phyloP scores from a whole-genome alignment of 768 basidiomycete species.

The Lentinula boryana region DNA sequence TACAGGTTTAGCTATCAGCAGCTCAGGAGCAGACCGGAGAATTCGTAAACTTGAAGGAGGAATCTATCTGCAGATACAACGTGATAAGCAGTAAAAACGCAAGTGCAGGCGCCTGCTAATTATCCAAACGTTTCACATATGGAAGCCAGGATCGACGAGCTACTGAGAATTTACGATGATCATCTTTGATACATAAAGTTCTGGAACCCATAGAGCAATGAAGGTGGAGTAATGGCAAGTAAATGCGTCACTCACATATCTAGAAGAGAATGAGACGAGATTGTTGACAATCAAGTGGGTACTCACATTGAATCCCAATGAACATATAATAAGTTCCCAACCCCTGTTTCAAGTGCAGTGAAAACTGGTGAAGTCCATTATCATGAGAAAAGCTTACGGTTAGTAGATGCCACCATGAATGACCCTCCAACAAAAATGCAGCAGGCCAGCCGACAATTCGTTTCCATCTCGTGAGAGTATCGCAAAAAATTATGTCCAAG shows the following conservation, averaged over 20 bases:
- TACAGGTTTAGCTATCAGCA: neutral
- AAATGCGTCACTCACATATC: slow-evolving; percentile 32
- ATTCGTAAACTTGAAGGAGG: too few species aligned
- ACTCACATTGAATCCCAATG: slow-evolving; percentile 46
- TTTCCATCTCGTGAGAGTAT: slow-evolving; percentile 50
- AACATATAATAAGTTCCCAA: slow-evolving; percentile 48
- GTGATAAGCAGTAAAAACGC: neutral
- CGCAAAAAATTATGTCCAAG: slow-evolving; percentile 74
- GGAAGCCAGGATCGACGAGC: slow-evolving; percentile 41
- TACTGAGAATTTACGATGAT: slow-evolving; percentile 42
- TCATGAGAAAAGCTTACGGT: slow-evolving; percentile 34
- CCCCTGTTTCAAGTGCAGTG: slow-evolving; percentile 23
- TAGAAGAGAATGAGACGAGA: slow-evolving; percentile 9
- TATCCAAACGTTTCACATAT: slow-evolving; percentile 28
- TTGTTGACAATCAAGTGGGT: neutral
- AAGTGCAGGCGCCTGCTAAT: slow-evolving; percentile 11
- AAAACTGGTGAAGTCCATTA: neutral
- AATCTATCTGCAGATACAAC: neutral
- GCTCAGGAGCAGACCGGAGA: neutral
- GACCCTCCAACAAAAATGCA: slow-evolving; percentile 66
- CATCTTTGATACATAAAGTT: slow-evolving; percentile 57
- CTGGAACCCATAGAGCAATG: slow-evolving; percentile 21
- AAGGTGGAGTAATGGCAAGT: slow-evolving; percentile 15
- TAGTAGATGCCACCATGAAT: slow-evolving; percentile 73
- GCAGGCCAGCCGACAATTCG: slow-evolving; percentile 52